These are phyloP conservation scores for Coemansia aciculifera DNA, from an alignment of 192 early-diverging fungal species.

Conservation along the genomic window DNA sequence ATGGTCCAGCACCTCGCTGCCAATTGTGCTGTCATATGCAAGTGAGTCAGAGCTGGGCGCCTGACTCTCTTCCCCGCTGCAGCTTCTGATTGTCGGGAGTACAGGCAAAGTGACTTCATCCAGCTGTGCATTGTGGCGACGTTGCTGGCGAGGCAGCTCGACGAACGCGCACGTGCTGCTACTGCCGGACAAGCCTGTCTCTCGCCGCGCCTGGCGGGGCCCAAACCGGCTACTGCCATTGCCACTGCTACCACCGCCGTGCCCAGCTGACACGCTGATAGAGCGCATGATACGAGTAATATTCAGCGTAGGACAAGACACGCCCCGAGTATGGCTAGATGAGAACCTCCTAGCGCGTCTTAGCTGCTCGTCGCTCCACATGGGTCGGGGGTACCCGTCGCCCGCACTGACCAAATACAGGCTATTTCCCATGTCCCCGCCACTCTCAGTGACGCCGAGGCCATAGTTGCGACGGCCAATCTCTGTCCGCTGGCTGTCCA, in stretches of 20 bases:
- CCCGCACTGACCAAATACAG: not conserved
- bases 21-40: constrained; percentile 7
- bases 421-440: constrained; percentile 11
- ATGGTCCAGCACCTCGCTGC: constrained; percentile 1
- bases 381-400: constrained; percentile 6
- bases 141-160: not conserved
- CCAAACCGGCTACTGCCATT: constrained; percentile 10
- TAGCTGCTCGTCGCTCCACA: constrained; percentile 39
- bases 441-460: constrained; percentile 2
- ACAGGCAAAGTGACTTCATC: not conserved
- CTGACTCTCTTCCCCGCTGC: constrained; percentile 7
- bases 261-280: constrained; percentile 39
- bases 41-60: not conserved
- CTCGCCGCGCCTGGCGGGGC: constrained; percentile 10
- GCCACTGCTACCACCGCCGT: constrained; percentile 23
- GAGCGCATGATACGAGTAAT: constrained; percentile 53
- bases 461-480: constrained; percentile 17
- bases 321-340: constrained; percentile 38
- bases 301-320: constrained; percentile 45
- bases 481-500: constrained; percentile 41
- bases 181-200: not conserved
- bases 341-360: constrained; percentile 30
- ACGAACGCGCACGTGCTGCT: not conserved
- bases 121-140: not conserved
- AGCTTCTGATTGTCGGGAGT: constrained; percentile 3